Base-by-base conservation (phyloP, 371 early-diverging fungal species). In the Mortierella sp. region DNA sequence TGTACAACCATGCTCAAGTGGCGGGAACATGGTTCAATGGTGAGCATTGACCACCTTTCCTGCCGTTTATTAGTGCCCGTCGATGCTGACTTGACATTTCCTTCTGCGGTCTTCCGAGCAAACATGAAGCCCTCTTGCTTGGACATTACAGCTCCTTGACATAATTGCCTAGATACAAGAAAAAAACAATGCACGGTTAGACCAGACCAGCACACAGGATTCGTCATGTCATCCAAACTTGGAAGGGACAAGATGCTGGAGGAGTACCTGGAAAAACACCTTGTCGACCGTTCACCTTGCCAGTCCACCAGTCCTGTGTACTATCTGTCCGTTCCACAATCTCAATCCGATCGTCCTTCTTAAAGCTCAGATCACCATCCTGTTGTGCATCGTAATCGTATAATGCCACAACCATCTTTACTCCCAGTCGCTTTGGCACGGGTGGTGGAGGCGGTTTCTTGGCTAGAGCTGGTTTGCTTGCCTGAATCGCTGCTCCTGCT, bases 221-320 rank as follows among this genome's bases (percentile, higher is more conserved):
- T 46, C n/a, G 16, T 43, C 44, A 9, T 5, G 5, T 16, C 14
- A 19, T 14, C 21, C 10, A n/a, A 37, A 7, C 17, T 14, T 25
- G 17, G 3, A 59, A 54, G 22, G 43, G 45, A 34, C 34, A 40
- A 25, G 21, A 49, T 19, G 19, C 10, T n/a, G 2, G 14, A 19
- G 19, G 31, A 28, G 40, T 63, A 67, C 74, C 92, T 57, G 93
- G 93, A 78, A 92, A 92, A 22, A 88, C 79, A 43, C 93, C 93
- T 21, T 79, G 79, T 40, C 29, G 41, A 39, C 91, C 91, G 59
- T 86, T 84, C 24, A 89, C 60, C 29, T 78, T 77, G 13, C 93
- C 93, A 2, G 87, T 89, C 93, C 93, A 93, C 93, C 93, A 93
- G 60, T 90, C 92, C 48, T 93, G 84, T 6, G 71, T 57, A 52